phyloP scores from a whole-genome alignment of 1,284 basidiomycete genomes.

The Rhodotorula sp. region DNA sequence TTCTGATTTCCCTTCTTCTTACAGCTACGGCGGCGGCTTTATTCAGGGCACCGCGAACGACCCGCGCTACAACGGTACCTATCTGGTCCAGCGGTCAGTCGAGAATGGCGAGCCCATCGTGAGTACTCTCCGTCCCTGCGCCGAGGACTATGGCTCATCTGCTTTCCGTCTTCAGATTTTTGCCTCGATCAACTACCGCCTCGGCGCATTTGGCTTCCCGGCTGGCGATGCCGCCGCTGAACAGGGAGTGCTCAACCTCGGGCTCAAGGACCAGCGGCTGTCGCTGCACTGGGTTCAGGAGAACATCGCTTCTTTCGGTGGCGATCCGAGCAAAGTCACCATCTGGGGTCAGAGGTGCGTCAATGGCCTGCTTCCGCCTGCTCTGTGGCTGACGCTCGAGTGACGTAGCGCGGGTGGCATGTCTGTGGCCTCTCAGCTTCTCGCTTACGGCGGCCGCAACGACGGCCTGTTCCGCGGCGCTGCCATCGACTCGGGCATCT shows the following conservation, averaged over 20 bases:
- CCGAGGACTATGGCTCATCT: too few species aligned
- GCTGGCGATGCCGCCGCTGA: constrained; percentile 53
- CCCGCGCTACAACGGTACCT: constrained; percentile 28
- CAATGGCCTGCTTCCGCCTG: too few species aligned
- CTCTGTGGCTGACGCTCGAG: not conserved
- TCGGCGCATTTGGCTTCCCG: constrained; percentile 56
- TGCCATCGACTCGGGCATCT: constrained; percentile 51
- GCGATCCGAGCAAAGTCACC: constrained; percentile 49
- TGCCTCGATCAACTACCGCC: constrained; percentile 52
- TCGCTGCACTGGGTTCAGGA: constrained; percentile 54
- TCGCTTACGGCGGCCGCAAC: constrained; percentile 17
- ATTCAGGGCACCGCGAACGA: constrained; percentile 17
- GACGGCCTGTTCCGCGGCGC: constrained; percentile 49
- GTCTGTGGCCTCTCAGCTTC: constrained; percentile 37
- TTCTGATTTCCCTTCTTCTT: too few species aligned
- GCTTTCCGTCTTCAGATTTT: constrained; percentile 5
- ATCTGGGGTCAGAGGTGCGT: constrained; percentile 51
- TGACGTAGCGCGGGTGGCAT: constrained; percentile 19
- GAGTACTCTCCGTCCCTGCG: not conserved
- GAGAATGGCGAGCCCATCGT: constrained; percentile 35
- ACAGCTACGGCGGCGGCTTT: constrained; percentile 37
- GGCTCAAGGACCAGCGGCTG: constrained; percentile 31
- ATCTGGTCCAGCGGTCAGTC: constrained; percentile 34
- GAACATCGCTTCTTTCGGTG: constrained; percentile 66
- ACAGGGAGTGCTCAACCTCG: constrained; percentile 21